phyloP scores from a whole-genome alignment of 306 rosid species.

The Vicia villosa region DNA sequence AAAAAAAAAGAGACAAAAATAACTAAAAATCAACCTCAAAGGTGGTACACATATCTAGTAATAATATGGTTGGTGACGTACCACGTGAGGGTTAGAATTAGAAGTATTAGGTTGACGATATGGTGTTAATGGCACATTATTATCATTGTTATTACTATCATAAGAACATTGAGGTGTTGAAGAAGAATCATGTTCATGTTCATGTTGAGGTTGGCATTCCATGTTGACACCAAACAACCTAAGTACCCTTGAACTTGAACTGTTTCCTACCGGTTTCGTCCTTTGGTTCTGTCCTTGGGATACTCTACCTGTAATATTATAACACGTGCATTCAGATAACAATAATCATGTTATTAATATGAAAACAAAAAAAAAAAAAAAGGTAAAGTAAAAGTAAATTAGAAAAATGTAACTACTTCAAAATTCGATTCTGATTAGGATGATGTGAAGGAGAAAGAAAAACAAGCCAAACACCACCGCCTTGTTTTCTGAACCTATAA shows the following conservation, averaged over 20 bases:
- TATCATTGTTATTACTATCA: background rate
- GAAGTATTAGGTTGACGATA: conserved; percentile 36
- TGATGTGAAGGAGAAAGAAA: conserved; percentile 8
- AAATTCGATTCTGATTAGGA: conserved; percentile 17
- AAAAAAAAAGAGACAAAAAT: background rate
- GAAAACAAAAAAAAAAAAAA: background rate
- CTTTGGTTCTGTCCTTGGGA: conserved; percentile 47
- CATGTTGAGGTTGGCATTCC: conserved; percentile 68
- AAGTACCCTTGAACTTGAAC: conserved; percentile 56
- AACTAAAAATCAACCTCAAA: background rate
- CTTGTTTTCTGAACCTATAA: conserved; percentile 33
- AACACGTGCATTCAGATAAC: conserved; percentile 44
- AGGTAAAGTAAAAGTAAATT: background rate
- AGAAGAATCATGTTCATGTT: background rate
- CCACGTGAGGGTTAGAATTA: conserved; percentile 54
- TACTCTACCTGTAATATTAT: conserved; percentile 39
- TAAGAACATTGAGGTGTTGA: conserved; percentile 50
- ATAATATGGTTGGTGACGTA: conserved; percentile 55
- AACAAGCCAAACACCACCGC: conserved; percentile 40
- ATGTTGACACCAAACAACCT: conserved; percentile 92
- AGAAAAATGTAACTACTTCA: background rate
- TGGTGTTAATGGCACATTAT: conserved; percentile 46
- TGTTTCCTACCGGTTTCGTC: conserved; percentile 48
- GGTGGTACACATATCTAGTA: conserved; percentile 30
- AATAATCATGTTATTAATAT: background rate